Conservation (phyloP, 208 protist genomes). For the Phytomonas sp. region DNA sequence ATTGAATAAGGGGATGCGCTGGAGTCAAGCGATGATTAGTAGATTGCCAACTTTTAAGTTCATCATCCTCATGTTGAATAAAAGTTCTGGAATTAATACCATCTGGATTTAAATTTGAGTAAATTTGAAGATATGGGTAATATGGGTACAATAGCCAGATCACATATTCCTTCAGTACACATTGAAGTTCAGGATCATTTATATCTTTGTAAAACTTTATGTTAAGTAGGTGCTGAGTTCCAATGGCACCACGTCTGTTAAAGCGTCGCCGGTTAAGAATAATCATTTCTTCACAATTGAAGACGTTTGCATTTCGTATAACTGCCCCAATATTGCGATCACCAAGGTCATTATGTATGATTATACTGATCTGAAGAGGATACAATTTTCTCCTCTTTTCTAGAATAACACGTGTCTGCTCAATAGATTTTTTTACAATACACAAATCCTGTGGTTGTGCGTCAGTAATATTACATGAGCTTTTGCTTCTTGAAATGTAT, state of each 20-base stretch:
- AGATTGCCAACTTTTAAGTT: constrained; percentile 25
- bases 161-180: constrained; percentile 27
- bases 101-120: constrained; percentile 10
- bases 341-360: constrained; percentile 70
- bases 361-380: constrained; percentile 39
- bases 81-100: constrained; percentile 17
- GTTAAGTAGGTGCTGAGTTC: constrained; percentile 50
- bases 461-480: not conserved
- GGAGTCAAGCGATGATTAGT: constrained; percentile 24
- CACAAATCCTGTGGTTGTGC: not conserved
- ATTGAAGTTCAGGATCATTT: not conserved
- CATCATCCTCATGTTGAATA: constrained; percentile 28
- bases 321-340: constrained; percentile 82
- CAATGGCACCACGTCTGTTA: constrained; percentile 62
- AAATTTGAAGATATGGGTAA: constrained; percentile 60
- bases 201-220: constrained; percentile 17
- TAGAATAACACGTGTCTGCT: constrained; percentile 15
- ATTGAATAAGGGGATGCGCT: constrained; percentile 28
- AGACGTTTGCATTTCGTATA: constrained; percentile 75
- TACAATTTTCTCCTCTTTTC: constrained; percentile 23
- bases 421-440: not conserved
- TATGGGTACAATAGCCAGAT: constrained; percentile 72
- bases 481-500: not conserved
- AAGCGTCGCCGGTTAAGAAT: constrained; percentile 61
- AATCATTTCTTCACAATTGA: constrained; percentile 62